Base-by-base conservation (phyloP, 164 flowering plant genomes). In the Platanus orientalis region DNA sequence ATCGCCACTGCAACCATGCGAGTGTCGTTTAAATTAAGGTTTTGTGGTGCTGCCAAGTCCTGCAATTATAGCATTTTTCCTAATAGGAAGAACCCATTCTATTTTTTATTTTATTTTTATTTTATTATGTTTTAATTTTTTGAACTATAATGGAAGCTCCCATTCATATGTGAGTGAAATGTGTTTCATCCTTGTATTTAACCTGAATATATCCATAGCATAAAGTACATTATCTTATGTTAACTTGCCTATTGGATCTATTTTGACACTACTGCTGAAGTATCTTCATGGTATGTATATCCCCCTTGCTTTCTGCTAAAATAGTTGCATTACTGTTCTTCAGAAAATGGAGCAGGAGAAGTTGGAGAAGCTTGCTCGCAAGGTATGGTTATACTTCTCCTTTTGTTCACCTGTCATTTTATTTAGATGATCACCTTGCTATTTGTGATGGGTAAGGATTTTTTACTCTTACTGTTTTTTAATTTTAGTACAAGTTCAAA, bases 311-410 rank as follows among this genome's bases (percentile, higher is more conserved):
- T 32, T 50, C 17, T 26, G 0, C 28, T 62, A 21, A 25, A 34
- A 28, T 71, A 49, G 13, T 16, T 49, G 16, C 10, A 25, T 59
- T 67, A 3, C 34, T 59, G 2, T 58, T 39, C 9, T 79, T 62
- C 90, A 92, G 97, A 89, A 87, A 87, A 64, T 29, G 23, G 96
- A 87, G 73, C 82, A 81, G 66, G 93, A 91, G 81, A 91, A 89
- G 66, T 62, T 89, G 77, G 89, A 89, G 84, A 92, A 89, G 82
- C 84, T 92, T 60, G 93, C 97, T 25, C 94, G 86, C 61, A 83
- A 86, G 96, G 97, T 91, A 79, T 67, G 61, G n/a, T 25, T 6
- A 24, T 23, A 7, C 40, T 32, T 7, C 12, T 0, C n/a, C 3
- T 32, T 52, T 25, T 26, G 5, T 56, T 39, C 7, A 36, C 48